Conservation (phyloP, 2,329 filamentous ascomycete genomes). For the Colletotrichum nymphaeae region DNA sequence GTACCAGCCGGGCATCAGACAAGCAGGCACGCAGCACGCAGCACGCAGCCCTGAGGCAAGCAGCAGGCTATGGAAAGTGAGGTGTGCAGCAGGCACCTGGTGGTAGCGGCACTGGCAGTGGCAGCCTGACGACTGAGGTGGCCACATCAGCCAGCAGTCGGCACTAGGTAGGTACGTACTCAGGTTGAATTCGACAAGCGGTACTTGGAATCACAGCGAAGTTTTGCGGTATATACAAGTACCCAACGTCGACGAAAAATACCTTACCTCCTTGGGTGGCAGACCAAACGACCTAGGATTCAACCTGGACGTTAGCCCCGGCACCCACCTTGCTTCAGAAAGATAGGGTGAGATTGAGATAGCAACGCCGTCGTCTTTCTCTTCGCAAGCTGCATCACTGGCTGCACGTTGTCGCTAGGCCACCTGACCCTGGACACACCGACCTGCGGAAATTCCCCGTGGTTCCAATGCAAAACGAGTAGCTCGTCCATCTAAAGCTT, state of each 20-base stretch:
- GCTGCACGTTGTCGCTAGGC: neutral
- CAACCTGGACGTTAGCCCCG: slow-evolving; percentile 17
- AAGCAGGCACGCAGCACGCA: neutral
- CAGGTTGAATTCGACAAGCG: neutral
- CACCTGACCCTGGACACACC: slow-evolving; percentile 17
- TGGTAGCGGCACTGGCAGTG: slow-evolving; percentile 4
- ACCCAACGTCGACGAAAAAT: neutral
- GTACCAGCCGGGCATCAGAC: neutral
- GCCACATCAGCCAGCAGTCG: neutral
- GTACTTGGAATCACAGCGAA: neutral
- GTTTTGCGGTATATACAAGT: neutral
- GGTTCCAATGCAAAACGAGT: slow-evolving; percentile 19
- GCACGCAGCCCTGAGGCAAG: too few species aligned
- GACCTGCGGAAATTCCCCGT: slow-evolving; percentile 12
- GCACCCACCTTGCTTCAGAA: slow-evolving; percentile 32
- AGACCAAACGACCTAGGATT: slow-evolving; percentile 12
- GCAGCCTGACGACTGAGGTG: slow-evolving; percentile 28
- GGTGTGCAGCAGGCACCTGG: neutral
- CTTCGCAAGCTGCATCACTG: neutral
- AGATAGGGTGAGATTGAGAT: slow-evolving; percentile 24
- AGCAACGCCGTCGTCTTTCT: slow-evolving; percentile 1
- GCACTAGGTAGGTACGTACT: slow-evolving; percentile 1
- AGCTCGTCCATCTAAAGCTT: slow-evolving; percentile 2
- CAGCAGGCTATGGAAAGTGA: neutral
- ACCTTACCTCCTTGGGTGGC: neutral